These are phyloP conservation scores for Angomonas ambiguus DNA, from an alignment of 208 protist genomes.

Conservation along the genomic window DNA sequence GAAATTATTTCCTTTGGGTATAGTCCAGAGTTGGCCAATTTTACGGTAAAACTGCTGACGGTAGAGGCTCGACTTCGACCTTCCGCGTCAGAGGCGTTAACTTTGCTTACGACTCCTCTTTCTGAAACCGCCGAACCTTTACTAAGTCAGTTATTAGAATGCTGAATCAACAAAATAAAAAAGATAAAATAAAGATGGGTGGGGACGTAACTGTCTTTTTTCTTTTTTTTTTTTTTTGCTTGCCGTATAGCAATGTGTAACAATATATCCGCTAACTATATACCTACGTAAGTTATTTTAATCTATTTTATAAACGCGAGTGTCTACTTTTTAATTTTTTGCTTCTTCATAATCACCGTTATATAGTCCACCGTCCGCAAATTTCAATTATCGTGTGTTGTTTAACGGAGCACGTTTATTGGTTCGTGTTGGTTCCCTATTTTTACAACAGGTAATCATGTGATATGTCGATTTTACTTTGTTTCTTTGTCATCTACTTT, in stretches of 20 bases:
- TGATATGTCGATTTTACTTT: neutral
- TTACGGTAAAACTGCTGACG: constrained; percentile 72
- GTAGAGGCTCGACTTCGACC: constrained; percentile 60
- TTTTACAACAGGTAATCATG: neutral
- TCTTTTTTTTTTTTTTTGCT: constrained; percentile 20
- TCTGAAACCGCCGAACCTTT: neutral
- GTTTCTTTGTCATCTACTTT: neutral
- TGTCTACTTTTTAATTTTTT: too few relatives aligned
- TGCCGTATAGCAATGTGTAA: too few relatives aligned
- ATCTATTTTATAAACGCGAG: too few relatives aligned
- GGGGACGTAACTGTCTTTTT: neutral
- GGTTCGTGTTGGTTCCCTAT: neutral
- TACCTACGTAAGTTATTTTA: too few relatives aligned
- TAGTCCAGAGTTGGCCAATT: constrained; percentile 53
- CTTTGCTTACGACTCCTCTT: neutral
- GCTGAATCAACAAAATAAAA: neutral
- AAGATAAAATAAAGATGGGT: constrained; percentile 4
- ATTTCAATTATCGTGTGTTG: neutral
- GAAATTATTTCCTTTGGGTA: constrained; percentile 53
- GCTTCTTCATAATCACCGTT: too few relatives aligned
- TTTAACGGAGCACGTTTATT: neutral
- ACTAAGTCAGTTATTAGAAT: neutral
- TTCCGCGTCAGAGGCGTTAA: constrained; percentile 41
- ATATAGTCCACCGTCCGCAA: too few relatives aligned
- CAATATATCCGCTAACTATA: too few relatives aligned